These are phyloP conservation scores for Candida krabiensis DNA, from an alignment of 805 yeast species.

Conservation along the genomic window DNA sequence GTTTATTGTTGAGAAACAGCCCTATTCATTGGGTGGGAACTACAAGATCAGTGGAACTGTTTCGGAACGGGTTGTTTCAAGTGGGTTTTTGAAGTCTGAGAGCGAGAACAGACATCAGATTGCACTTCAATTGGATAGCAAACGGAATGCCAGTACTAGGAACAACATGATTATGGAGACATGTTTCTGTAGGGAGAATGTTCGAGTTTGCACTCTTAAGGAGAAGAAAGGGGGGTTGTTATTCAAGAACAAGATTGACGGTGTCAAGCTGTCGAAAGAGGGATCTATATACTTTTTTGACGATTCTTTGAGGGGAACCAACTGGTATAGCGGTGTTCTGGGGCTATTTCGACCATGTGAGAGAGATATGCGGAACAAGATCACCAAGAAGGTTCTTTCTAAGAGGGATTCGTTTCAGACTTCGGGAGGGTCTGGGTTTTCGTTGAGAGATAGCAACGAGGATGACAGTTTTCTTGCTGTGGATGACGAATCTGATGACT, in stretches of 20 bases:
- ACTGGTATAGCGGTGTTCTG: slow-evolving; percentile 30
- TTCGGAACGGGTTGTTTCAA: slow-evolving; percentile 18
- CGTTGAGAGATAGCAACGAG: slow-evolving; percentile 11
- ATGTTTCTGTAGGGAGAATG: slow-evolving; percentile 12
- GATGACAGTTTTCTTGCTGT: slow-evolving; percentile 16
- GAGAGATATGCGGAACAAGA: slow-evolving; percentile 25
- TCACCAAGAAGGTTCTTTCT: slow-evolving; percentile 27
- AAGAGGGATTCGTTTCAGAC: slow-evolving; percentile 18
- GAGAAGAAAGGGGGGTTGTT: slow-evolving; percentile 23
- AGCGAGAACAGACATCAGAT: not conserved
- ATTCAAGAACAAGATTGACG: slow-evolving; percentile 28
- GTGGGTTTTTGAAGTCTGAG: slow-evolving; percentile 1
- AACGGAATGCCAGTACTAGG: slow-evolving; percentile 8
- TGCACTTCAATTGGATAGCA: slow-evolving; percentile 1
- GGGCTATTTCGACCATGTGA: slow-evolving; percentile 33
- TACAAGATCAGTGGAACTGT: slow-evolving; percentile 16
- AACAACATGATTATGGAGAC: slow-evolving; percentile 17
- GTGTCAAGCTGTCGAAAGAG: slow-evolving; percentile 30
- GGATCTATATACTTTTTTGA: slow-evolving; percentile 32
- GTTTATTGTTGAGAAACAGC: slow-evolving; percentile 26
- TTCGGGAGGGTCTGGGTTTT: slow-evolving; percentile 1
- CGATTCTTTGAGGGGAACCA: slow-evolving; percentile 13
- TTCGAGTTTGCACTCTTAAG: slow-evolving; percentile 23
- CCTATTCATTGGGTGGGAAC: slow-evolving; percentile 20
- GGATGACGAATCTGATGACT: slow-evolving; percentile 16